Conservation (phyloP, 1,284 basidiomycete species). For the Trichosporon coremiiforme region DNA sequence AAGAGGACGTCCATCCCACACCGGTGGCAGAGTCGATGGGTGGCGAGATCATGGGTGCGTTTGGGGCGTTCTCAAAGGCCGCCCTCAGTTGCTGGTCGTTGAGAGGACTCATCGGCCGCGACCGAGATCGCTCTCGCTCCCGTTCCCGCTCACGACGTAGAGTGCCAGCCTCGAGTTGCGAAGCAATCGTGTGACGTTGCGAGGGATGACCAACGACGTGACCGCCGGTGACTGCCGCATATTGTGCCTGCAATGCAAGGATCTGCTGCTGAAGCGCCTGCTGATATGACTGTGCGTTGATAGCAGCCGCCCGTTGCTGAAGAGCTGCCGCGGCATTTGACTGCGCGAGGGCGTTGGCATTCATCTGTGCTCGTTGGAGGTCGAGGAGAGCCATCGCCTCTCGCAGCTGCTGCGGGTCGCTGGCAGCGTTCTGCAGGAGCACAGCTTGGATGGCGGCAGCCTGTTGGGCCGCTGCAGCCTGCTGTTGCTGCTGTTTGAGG, state of each 20-base stretch:
- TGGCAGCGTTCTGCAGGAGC: constrained; percentile 29
- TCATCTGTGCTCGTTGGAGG: constrained; percentile 35
- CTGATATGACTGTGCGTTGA: constrained; percentile 31
- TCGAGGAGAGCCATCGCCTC: constrained; percentile 38
- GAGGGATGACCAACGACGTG: constrained; percentile 25
- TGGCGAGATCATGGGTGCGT: constrained; percentile 27
- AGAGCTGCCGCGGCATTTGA: constrained; percentile 21
- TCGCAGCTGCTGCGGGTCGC: constrained; percentile 32
- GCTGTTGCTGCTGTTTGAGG: constrained; percentile 28
- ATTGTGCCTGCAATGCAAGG: constrained; percentile 27
- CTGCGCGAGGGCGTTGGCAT: constrained; percentile 26
- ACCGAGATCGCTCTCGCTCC: constrained; percentile 28
- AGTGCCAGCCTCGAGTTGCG: constrained; percentile 38
- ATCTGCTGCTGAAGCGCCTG: constrained; percentile 31
- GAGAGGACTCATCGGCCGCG: constrained; percentile 20
- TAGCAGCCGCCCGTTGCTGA: constrained; percentile 31
- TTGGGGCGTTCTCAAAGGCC: constrained; percentile 38
- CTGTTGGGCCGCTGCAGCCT: constrained; percentile 16
- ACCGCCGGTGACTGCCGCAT: constrained; percentile 19
- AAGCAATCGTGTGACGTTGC: constrained; percentile 34
- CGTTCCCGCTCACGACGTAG: constrained; percentile 31
- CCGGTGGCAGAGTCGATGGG: constrained; percentile 30
- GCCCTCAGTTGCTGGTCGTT: constrained; percentile 39
- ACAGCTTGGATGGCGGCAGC: constrained; percentile 31
- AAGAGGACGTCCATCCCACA: constrained; percentile 30